Evolutionary conservation across 805 yeast genomes (phyloP).

Genomic region (Candida odintsovae): DNA sequence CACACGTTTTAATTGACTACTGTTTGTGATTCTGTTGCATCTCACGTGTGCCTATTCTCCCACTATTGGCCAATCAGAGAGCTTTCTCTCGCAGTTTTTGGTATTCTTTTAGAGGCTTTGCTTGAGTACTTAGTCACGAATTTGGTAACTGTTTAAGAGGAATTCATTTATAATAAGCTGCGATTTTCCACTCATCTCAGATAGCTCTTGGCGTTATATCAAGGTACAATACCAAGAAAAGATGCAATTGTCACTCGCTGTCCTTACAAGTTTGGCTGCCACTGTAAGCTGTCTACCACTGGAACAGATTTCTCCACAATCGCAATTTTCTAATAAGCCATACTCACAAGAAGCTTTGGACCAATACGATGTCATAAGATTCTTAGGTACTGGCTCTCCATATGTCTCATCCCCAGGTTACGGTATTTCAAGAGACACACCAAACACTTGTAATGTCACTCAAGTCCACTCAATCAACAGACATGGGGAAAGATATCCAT

Average conservation of each 20-base stretch:
- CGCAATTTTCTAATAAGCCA: conserved; percentile 9
- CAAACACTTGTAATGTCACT: conserved; percentile 45
- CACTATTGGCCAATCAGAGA: neutral
- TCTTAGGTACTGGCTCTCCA: conserved; percentile 48
- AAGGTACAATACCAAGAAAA: neutral
- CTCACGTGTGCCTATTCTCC: neutral
- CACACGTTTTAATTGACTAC: neutral
- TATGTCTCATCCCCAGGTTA: conserved; percentile 42
- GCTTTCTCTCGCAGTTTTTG: no score
- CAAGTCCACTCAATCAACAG: conserved; percentile 49
- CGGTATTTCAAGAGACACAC: conserved; percentile 49
- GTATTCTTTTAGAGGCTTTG: no score
- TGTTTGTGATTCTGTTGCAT: neutral
- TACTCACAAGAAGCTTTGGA: conserved; percentile 29
- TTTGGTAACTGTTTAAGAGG: neutral
- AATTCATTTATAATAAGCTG: neutral
- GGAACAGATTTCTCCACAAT: neutral
- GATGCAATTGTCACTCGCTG: neutral
- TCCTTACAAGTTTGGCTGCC: neutral
- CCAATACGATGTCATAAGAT: conserved; percentile 41
- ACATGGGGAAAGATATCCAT: conserved; percentile 59
- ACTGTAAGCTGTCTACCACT: neutral
- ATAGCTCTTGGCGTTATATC: neutral
- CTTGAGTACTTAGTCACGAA: no score
- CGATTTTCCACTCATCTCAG: neutral